Conservation (phyloP, 2,329 filamentous ascomycete species). For the Gnomoniopsis smithogilvyi region DNA sequence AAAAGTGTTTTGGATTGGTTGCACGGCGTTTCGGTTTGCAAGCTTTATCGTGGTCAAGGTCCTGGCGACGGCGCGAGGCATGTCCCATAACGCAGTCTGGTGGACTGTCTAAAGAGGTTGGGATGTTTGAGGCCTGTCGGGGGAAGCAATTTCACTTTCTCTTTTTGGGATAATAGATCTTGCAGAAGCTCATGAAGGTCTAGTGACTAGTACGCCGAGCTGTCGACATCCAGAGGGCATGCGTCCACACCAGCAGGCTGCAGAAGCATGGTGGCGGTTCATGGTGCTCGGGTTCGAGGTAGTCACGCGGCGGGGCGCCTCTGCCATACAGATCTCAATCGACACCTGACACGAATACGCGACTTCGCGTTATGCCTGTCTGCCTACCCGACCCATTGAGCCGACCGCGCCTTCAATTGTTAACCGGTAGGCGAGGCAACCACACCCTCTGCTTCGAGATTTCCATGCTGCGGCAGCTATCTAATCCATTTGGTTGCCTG, state of each 20-base stretch:
- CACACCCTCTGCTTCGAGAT: too few relatives aligned
- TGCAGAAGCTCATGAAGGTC: background rate
- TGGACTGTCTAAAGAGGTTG: background rate
- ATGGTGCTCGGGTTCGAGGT: background rate
- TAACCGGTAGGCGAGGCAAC: too few relatives aligned
- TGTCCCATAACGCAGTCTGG: background rate
- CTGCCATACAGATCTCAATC: background rate
- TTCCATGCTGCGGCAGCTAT: too few relatives aligned
- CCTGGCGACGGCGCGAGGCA: background rate
- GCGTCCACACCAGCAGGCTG: background rate
- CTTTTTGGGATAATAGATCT: background rate
- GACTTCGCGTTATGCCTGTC: background rate
- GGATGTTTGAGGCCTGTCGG: background rate
- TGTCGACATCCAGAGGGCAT: background rate
- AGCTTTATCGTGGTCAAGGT: background rate
- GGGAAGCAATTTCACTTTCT: background rate
- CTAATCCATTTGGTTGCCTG: too few relatives aligned
- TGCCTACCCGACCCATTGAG: background rate
- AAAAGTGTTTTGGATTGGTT: background rate
- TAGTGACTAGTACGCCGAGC: background rate
- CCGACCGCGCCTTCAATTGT: background rate
- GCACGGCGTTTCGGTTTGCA: slow-evolving; percentile 14
- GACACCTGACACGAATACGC: background rate
- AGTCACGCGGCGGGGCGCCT: background rate
- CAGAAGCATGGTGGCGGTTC: background rate